Conservation (phyloP, 441 rosid genomes). For the Brassica hybrid region DNA sequence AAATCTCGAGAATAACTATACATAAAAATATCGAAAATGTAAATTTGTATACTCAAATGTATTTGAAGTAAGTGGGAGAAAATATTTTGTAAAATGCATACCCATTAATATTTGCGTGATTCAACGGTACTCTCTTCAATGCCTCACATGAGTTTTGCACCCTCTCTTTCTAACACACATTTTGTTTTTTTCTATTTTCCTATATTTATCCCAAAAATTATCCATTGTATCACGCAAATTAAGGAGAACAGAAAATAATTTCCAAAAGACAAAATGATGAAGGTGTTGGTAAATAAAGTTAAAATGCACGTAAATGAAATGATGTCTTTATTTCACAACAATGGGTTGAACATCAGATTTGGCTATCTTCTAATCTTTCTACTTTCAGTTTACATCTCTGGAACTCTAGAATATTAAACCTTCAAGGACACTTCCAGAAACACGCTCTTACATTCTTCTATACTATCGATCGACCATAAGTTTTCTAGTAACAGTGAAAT, state of each 20-base stretch:
- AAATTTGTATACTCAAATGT: not conserved
- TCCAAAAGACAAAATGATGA: conserved; percentile 23
- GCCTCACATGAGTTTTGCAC: conserved; percentile 48
- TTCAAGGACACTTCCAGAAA: too few species aligned
- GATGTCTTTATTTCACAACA: conserved; percentile 28
- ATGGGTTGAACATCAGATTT: conserved; percentile 25
- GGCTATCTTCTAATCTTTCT: conserved; percentile 16
- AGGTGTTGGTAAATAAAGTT: conserved; percentile 36
- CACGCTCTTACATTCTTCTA: too few species aligned
- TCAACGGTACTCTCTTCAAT: conserved; percentile 41
- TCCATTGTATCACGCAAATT: conserved; percentile 22
- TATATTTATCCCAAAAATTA: conserved; percentile 14
- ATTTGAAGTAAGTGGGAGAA: conserved; percentile 8
- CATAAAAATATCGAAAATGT: not conserved
- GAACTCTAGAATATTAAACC: not conserved
- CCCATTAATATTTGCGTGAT: conserved; percentile 42
- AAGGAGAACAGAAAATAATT: conserved; percentile 2
- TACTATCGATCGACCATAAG: too few species aligned
- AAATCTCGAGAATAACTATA: not conserved
- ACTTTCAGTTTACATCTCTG: conserved; percentile 27
- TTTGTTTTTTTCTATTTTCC: conserved; percentile 15
- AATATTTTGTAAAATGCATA: not conserved
- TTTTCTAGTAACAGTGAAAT: too few species aligned
- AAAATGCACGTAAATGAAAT: conserved; percentile 23
- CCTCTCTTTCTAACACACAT: not conserved